Conservation (phyloP, 2,329 filamentous ascomycete genomes). For the Stagonosporopsis chrysanthemi region DNA sequence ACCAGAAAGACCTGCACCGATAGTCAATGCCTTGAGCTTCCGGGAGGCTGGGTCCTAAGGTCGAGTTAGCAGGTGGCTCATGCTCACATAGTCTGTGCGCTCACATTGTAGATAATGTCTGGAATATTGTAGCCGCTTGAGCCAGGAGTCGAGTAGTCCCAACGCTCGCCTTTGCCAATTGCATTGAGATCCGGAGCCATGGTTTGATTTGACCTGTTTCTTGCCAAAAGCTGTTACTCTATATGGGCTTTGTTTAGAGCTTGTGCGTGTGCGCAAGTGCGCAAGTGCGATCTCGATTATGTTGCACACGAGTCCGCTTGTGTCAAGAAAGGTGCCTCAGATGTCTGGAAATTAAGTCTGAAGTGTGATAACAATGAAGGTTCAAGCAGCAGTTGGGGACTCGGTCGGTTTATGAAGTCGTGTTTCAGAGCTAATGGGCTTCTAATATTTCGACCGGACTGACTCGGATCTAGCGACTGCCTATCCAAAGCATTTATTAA, state of each 20-base stretch:
- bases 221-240: too few species aligned
- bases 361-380: too few species aligned
- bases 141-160: slow-evolving; percentile 55
- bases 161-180: slow-evolving; percentile 43
- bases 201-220: not conserved
- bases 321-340: not conserved
- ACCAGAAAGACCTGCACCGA: slow-evolving; percentile 58
- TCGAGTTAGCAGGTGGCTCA: not conserved
- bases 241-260: not conserved
- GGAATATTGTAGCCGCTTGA: slow-evolving; percentile 53
- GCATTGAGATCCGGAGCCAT: slow-evolving; percentile 56
- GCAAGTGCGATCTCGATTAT: not conserved
- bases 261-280: not conserved
- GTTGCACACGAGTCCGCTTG: not conserved
- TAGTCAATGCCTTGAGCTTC: slow-evolving; percentile 57
- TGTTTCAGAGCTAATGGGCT: not conserved
- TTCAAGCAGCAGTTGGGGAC: not conserved
- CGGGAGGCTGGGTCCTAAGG: slow-evolving; percentile 24
- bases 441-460: not conserved
- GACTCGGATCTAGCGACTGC: not conserved
- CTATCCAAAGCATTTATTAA: not conserved
- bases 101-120: slow-evolving; percentile 48
- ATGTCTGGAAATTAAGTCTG: too few species aligned
- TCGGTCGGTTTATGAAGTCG: not conserved
- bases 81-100: not conserved